Percentiles rank a stretch among this genome's conserved stretches.
Evolutionary conservation across 1,284 basidiomycete genomes (phyloP).

Genomic region (Cystobasidium slooffiae): DNA sequence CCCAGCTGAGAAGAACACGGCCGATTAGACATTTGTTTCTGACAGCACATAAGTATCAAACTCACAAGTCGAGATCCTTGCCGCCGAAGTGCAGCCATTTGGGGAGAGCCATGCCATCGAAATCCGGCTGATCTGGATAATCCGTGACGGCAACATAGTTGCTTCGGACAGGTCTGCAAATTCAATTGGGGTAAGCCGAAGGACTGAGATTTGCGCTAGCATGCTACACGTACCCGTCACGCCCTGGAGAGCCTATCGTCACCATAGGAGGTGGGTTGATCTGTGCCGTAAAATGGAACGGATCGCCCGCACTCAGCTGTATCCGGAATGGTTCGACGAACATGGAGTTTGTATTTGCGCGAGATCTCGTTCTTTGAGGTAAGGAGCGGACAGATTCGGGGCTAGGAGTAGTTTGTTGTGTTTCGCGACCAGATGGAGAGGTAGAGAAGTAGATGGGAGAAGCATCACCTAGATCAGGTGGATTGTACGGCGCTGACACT

Average conservation of each 20-base stretch:
- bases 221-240: slow-evolving; percentile 17
- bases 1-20: slow-evolving; percentile 31
- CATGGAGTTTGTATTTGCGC: slow-evolving; percentile 21
- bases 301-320: slow-evolving; percentile 32
- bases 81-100: slow-evolving; percentile 40
- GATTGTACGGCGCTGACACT: slow-evolving; percentile 33
- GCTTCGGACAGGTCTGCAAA: slow-evolving; percentile 19
- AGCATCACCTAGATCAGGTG: slow-evolving; percentile 21
- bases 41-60: neutral
- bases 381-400: slow-evolving; percentile 12
- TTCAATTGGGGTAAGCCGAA: neutral
- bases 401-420: slow-evolving; percentile 11
- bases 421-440: slow-evolving; percentile 10
- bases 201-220: too few species aligned
- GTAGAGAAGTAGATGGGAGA: slow-evolving; percentile 43
- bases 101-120: slow-evolving; percentile 36
- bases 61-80: slow-evolving; percentile 44
- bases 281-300: slow-evolving; percentile 43
- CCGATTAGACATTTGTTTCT: neutral
- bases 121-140: slow-evolving; percentile 36
- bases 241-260: slow-evolving; percentile 31
- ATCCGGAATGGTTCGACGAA: slow-evolving; percentile 38
- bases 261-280: slow-evolving; percentile 32
- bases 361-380: slow-evolving; percentile 14
- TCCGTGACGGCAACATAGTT: slow-evolving; percentile 41